Base-by-base conservation (phyloP, 75 land plant species). In the Gnetum montanum region DNA sequence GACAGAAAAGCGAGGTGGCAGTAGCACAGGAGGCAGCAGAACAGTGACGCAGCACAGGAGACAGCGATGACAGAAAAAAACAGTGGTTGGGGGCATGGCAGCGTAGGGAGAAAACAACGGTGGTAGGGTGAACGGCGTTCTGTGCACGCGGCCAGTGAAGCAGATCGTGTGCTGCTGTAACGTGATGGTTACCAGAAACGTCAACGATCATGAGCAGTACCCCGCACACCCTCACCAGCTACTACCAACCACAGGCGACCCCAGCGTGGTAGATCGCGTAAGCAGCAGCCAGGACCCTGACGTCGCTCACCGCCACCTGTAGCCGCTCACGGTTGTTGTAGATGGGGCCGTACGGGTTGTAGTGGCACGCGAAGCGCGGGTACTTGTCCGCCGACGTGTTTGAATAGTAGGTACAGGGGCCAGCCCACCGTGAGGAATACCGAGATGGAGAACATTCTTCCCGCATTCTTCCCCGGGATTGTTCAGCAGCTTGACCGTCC, bases 161-260 rank as follows among this genome's bases (percentile, higher is more conserved):
- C n/a, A n/a, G n/a, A n/a, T n/a, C n/a, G 91, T 86, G 70, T 86
- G 91, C 67, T 86, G 91, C 57, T 83, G 64, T 59, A 69, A 86
- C 2, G 88, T 83, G 68, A 84, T 83, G 20, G 73, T 59, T n/a
- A 86, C 91, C 3, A 86, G 70, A 28, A 75, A 84, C 84, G 54
- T 87, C 84, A 28, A 87, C 84, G 25, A 87, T 61, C 35, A 80
- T 30, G 29, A 86, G 64, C 1, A 88, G 91, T 10, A 79, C 66
- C 22, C 77, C 84, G 49, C 84, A 87, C 29, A 87, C 35, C 37
- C 54, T 56, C 35, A 74, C 25, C 13, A 87, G 34, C 78, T 75
- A 80, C 0, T 46, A 13, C 29, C 77, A 24, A 1, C 81, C 80
- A 25, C 27, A 65, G 12, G 69, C 31, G 4, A 52, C 8, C 5